phyloP scores from a whole-genome alignment of 2,329 filamentous ascomycete genomes.

The Coleophoma crateriformis region DNA sequence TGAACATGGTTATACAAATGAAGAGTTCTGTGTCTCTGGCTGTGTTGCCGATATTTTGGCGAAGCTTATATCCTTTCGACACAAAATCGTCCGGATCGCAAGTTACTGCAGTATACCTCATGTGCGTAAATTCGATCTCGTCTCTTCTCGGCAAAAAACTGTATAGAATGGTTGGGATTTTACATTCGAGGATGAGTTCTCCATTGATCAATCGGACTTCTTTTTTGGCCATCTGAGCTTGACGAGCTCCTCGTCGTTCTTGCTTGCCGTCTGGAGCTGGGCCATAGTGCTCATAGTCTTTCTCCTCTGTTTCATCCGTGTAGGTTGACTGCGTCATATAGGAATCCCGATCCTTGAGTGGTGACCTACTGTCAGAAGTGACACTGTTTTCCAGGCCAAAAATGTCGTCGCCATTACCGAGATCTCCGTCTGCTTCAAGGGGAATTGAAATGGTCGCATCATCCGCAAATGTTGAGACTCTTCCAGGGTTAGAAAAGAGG shows the following conservation, averaged over 20 bases:
- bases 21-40: slow-evolving; percentile 89
- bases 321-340: slow-evolving; percentile 28
- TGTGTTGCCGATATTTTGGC: slow-evolving; percentile 82
- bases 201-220: slow-evolving; percentile 96
- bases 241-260: slow-evolving; percentile 77
- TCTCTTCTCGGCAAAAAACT: slow-evolving; percentile 91
- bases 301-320: slow-evolving; percentile 34
- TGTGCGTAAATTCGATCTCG: slow-evolving; percentile 95
- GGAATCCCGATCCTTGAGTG: slow-evolving; percentile 27
- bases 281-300: slow-evolving; percentile 76
- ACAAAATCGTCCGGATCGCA: slow-evolving; percentile 96
- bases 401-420: slow-evolving; percentile 53
- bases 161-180: slow-evolving; percentile 97
- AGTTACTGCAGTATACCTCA: slow-evolving; percentile 98
- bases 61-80: slow-evolving; percentile 80
- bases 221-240: slow-evolving; percentile 84
- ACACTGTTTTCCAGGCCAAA: slow-evolving; percentile 53
- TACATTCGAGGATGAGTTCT: slow-evolving; percentile 95
- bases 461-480: slow-evolving; percentile 49
- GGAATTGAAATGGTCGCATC: slow-evolving; percentile 71
- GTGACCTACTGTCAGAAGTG: slow-evolving; percentile 12
- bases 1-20: slow-evolving; percentile 98
- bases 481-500: slow-evolving; percentile 61
- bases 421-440: slow-evolving; percentile 41
- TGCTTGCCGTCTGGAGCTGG: slow-evolving; percentile 84